Evolutionary conservation across 2,329 filamentous ascomycete species (phyloP), one percentile per base, ranked within the genome.

Genomic region (Claviceps maximensis): DNA sequence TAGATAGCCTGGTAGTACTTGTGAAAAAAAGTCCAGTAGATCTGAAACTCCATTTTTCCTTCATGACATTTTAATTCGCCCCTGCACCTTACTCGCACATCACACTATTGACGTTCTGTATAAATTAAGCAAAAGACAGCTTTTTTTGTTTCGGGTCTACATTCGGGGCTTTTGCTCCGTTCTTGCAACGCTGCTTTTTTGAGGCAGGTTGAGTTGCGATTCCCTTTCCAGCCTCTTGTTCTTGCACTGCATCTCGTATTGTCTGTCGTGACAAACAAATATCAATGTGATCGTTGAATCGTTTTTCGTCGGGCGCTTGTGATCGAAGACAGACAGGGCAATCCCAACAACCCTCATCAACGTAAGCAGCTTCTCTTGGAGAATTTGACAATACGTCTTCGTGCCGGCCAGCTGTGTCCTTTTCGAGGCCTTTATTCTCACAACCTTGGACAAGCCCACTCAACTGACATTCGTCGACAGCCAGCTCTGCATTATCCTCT

Each of bases 251-350:
- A 61, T 96, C 88, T 47, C 84, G 84, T 60, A 98, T 97, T 0
- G 89, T 87, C 62, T 87, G 82, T 53, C 84, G 77, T 0, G 90
- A 96, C 1, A 98, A 76, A 65, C 93, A 98, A 9, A 86, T 78
- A 65, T 98, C 93, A 50, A 98, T 89, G 63, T 98, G 93, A 53
- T 86, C 80, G 59, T 98, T 98, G 69, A 97, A 95, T 0, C 71
- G 72, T 47, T 76, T 76, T 64, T 96, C 89, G 49, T 91, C 77
- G 0, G 89, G 79, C 0, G 73, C 62, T 62, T 96, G 90, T 0
- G 87, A 83, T 17, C 84, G 74, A n/a, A 73, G 70, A 66, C 93
- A 98, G 46, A 97, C 87, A 0, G 93, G 93, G 66, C 93, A 98
- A 40, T 84, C 77, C 90, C 90, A 97, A 66, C 74, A 75, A 47